phyloP scores from a whole-genome alignment of 768 basidiomycete genomes.

The Boletus insuetus region DNA sequence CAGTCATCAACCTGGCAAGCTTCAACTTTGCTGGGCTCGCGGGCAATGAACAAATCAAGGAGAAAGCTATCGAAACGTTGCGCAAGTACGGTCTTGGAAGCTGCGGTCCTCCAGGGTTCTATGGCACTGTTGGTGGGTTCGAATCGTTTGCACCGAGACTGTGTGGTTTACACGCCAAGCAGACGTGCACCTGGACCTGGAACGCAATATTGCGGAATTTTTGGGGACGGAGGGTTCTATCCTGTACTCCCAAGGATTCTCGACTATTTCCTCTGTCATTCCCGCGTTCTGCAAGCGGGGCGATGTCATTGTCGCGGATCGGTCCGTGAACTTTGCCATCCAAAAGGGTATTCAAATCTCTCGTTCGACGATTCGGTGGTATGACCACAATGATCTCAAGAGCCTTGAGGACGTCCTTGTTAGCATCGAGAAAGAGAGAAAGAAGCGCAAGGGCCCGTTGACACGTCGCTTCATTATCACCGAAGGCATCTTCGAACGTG shows the following conservation, averaged over 20 bases:
- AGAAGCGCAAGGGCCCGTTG: slow-evolving; percentile 75
- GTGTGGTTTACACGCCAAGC: slow-evolving; percentile 5
- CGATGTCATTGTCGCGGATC: slow-evolving; percentile 97
- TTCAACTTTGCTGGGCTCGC: slow-evolving; percentile 91
- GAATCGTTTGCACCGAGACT: neutral
- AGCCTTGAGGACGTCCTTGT: slow-evolving; percentile 88
- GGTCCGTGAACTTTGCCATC: slow-evolving; percentile 92
- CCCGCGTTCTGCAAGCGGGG: slow-evolving; percentile 97
- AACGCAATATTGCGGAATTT: slow-evolving; percentile 87
- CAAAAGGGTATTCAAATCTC: slow-evolving; percentile 96
- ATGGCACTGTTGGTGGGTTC: slow-evolving; percentile 85
- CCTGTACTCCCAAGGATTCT: slow-evolving; percentile 91
- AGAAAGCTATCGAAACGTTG: slow-evolving; percentile 79
- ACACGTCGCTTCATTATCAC: slow-evolving; percentile 94
- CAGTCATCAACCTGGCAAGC: slow-evolving; percentile 80
- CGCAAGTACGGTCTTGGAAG: slow-evolving; percentile 90
- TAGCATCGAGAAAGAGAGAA: slow-evolving; percentile 81
- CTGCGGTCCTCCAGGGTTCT: slow-evolving; percentile 96
- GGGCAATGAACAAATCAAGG: slow-evolving; percentile 84
- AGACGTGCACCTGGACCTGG: slow-evolving; percentile 92
- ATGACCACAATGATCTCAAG: slow-evolving; percentile 91
- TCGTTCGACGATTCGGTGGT: slow-evolving; percentile 90
- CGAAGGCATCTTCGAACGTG: slow-evolving; percentile 95
- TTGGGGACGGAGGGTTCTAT: slow-evolving; percentile 87
- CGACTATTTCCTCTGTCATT: slow-evolving; percentile 90